Evolutionary conservation across 805 yeast species (phyloP), one percentile per base, ranked within the genome.

Genomic region (Kuraishia piskuri): DNA sequence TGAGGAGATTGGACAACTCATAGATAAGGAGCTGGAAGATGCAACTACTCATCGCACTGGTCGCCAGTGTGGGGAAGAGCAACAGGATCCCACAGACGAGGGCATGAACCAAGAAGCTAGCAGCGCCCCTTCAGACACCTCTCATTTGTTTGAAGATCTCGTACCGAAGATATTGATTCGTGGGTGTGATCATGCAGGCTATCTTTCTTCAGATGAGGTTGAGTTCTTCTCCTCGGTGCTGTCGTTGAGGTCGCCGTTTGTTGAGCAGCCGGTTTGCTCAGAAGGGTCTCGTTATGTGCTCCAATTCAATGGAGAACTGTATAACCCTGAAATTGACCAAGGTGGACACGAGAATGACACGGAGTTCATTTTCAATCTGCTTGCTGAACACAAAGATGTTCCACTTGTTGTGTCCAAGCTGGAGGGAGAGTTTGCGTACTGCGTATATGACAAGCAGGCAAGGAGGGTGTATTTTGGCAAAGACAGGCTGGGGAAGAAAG

Each of bases 261-360:
- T 88, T 0, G 58, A 68, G 26, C 99, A 94, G 66, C 97, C 98
- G 0, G 57, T 82, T 2, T 58, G 55, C 2, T 57, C 57, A 8
- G 59, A 54, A 10, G 64, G 60, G 2, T 57, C 68, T 49, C 58
- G 71, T 59, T 74, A 62, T 50, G 61, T 77, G 0, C 63, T 95
- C 8, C 96, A 90, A 63, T 92, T 86, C 68, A 94, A 95, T 65
- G 99, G 99, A 0, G 97, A 94, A 61, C 68, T 94, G 10, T 94
- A 94, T 66, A 84, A 84, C 57, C 58, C 65, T 1, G 85, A 77
- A 40, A 76, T 86, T 22, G 58, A 71, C 31, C 57, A 59, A 0
- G 53, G 54, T 6, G 26, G 25, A 19, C 59, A 58, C 26, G 52
- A 72, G 0, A 88, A 88, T 63, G 97, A 91, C 66, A 83, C 95